Percentiles rank a stretch among this genome's conserved stretches.
phyloP scores from a whole-genome alignment of 805 yeast species.

The Metschnikowia borealis region DNA sequence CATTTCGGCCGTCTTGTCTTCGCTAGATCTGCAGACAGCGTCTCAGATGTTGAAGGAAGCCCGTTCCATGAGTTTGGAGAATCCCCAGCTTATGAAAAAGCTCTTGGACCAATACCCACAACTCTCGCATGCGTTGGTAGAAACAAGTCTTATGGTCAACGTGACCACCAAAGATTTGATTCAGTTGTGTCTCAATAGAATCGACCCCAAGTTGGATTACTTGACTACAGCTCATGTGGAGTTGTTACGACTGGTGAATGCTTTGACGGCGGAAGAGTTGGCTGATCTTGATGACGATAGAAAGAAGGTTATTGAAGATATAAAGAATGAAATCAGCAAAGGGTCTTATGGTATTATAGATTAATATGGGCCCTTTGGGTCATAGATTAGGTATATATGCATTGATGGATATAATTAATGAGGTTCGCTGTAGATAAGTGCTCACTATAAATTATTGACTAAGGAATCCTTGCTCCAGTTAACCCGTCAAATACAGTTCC shows the following conservation, averaged over 20 bases:
- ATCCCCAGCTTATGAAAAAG: slow-evolving; percentile 56
- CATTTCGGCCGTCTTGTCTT: slow-evolving; percentile 40
- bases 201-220: slow-evolving; percentile 26
- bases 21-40: slow-evolving; percentile 46
- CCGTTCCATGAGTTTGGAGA: slow-evolving; percentile 25
- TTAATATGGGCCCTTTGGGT: not conserved
- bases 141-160: slow-evolving; percentile 45
- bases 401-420: not conserved
- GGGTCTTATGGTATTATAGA: slow-evolving; percentile 23
- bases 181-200: slow-evolving; percentile 34
- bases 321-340: slow-evolving; percentile 20
- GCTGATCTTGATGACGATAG: slow-evolving; percentile 23
- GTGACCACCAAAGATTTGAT: slow-evolving; percentile 34
- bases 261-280: slow-evolving; percentile 29
- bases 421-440: too few species aligned
- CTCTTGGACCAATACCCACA: slow-evolving; percentile 74
- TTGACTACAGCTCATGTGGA: slow-evolving; percentile 32
- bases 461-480: too few species aligned
- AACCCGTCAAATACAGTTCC: not conserved
- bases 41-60: slow-evolving; percentile 42
- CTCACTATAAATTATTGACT: too few species aligned
- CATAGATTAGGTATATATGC: slow-evolving; percentile 10
- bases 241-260: slow-evolving; percentile 27
- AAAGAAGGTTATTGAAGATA: slow-evolving; percentile 14
- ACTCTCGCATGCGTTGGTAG: slow-evolving; percentile 76